Evolutionary conservation across 805 yeast genomes (phyloP).

Genomic region (Starmerella khaoyaiensis): DNA sequence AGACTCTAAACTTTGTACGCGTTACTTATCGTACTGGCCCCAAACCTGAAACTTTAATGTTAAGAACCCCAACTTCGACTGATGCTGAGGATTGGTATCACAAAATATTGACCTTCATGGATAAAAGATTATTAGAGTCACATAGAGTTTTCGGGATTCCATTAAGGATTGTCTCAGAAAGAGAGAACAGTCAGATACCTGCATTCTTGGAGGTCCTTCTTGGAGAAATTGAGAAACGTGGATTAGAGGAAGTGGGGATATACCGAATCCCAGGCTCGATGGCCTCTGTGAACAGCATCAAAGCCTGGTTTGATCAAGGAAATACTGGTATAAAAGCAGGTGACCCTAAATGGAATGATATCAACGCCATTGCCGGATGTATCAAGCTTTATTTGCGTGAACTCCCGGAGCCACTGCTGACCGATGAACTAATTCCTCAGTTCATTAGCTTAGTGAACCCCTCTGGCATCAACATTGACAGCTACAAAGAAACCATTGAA

Average conservation of each 20-base stretch:
- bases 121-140: constrained; percentile 11
- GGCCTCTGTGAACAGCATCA: constrained; percentile 42
- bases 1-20: neutral
- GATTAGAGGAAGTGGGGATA: constrained; percentile 80
- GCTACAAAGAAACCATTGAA: constrained; percentile 27
- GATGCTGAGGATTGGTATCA: constrained; percentile 70
- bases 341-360: constrained; percentile 55
- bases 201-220: constrained; percentile 50
- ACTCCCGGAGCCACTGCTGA: constrained; percentile 69
- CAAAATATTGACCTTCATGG: constrained; percentile 12
- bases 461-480: constrained; percentile 16
- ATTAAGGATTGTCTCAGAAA: constrained; percentile 53
- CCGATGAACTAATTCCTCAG: constrained; percentile 49
- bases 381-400: constrained; percentile 75
- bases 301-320: constrained; percentile 43
- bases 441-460: constrained; percentile 32
- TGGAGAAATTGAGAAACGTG: constrained; percentile 69
- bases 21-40: constrained; percentile 5
- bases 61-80: constrained; percentile 50
- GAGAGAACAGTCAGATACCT: constrained; percentile 57
- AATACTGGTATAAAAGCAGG: constrained; percentile 26
- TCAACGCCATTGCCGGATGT: constrained; percentile 78
- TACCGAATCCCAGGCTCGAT: constrained; percentile 63
- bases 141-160: constrained; percentile 79
- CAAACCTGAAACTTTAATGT: constrained; percentile 25